Base-by-base conservation (phyloP, 768 basidiomycete genomes). In the Termitomyces sp. region DNA sequence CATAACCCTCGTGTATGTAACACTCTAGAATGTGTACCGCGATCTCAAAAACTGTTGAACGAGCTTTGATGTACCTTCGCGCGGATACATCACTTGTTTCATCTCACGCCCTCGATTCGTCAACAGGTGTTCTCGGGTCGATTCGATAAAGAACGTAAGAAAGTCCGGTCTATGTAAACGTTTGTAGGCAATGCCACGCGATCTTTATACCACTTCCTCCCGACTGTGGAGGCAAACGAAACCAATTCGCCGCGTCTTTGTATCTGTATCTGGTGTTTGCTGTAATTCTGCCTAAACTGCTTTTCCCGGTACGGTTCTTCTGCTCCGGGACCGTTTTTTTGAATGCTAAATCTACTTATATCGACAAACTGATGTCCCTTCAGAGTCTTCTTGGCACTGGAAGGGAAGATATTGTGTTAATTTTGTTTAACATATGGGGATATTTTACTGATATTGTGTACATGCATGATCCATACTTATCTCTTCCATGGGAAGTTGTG, bases 261-360 rank as follows among this genome's bases (percentile, higher is more conserved):
- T n/a, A n/a, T n/a, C n/a, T n/a, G n/a, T n/a, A n/a, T n/a, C n/a
- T n/a, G n/a, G n/a, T n/a, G n/a, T n/a, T 69, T 57, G 65, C 67
- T 55, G 58, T 68, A 14, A 53, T 18, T 16, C 80, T 26, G 65
- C 76, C 3, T 43, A 59, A 80, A 43, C 67, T 83, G 41, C 61
- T 78, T 57, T 36, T 10, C 83, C 6, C 37, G 39, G 3, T n/a
- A 82, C 82, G 5, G 60, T 88, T 37, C 75, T 88, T 32, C 72
- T 88, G 31, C 76, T 89, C 50, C 75, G 88, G 13, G 81, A 83
- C 49, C 75, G 88, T 83, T 86, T 85, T 8, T 10, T 32, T 32
- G 5, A 5, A 37, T 78, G 20, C 85, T 85, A 61, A 74, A 65
- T 66, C 72, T 58, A 79, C 88, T 49, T 83, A 76, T 69, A 74